Conservation (phyloP, 192 early-diverging fungal genomes). For the Entomortierella beljakovae region DNA sequence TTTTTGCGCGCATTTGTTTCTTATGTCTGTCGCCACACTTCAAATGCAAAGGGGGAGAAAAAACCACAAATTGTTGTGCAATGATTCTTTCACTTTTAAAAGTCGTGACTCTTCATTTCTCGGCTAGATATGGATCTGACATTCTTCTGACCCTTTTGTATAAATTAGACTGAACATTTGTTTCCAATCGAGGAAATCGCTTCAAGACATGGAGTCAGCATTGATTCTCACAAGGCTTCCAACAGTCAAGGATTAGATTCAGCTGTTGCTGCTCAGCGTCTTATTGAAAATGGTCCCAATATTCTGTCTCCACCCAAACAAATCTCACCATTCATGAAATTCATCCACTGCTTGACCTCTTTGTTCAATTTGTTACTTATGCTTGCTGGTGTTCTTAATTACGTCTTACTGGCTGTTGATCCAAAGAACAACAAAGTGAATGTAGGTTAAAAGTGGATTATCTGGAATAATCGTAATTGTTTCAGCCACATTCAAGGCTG, state of each 20-base stretch:
- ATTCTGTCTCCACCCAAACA: conserved; percentile 89
- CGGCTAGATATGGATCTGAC: not conserved
- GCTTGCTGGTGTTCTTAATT: conserved; percentile 82
- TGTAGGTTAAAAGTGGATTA: conserved; percentile 58
- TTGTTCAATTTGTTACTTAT: conserved; percentile 94
- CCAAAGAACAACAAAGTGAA: conserved; percentile 78
- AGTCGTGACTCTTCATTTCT: too few species aligned
- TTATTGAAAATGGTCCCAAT: conserved; percentile 84
- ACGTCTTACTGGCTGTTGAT: conserved; percentile 85
- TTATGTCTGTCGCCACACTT: too few species aligned
- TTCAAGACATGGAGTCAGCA: conserved; percentile 43
- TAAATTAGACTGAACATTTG: conserved; percentile 63
- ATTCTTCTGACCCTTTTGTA: not conserved
- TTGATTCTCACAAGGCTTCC: conserved; percentile 71
- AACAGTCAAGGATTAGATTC: conserved; percentile 77
- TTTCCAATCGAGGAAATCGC: conserved; percentile 58
- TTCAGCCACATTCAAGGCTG: too few species aligned
- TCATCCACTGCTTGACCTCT: conserved; percentile 76
- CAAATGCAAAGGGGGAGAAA: too few species aligned
- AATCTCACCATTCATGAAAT: conserved; percentile 79
- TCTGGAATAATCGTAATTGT: not conserved
- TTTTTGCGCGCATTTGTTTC: too few species aligned
- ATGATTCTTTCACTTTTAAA: too few species aligned
- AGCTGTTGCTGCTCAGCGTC: conserved; percentile 70
- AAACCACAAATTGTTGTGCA: too few species aligned